Percentiles rank a stretch among this genome's conserved stretches.
These are phyloP conservation scores for Solanum infundibuliforme DNA, from an alignment of 257 asterid species.

Conservation along the genomic window DNA sequence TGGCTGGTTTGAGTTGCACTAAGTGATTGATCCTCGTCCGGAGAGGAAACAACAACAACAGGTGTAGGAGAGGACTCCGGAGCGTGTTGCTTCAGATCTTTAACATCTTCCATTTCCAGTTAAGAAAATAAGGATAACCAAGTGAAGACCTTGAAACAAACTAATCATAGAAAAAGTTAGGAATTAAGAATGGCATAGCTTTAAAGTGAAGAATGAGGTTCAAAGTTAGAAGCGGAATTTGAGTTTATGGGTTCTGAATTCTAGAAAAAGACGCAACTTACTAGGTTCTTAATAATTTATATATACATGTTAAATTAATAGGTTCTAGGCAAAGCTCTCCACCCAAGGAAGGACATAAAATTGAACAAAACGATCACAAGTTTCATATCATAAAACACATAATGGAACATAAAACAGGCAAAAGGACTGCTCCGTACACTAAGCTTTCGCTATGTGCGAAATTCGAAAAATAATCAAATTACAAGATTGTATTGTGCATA, in stretches of 20 bases:
- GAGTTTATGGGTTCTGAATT: neutral
- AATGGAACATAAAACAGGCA: neutral
- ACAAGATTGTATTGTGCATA: neutral
- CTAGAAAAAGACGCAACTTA: neutral
- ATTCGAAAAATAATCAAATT: neutral
- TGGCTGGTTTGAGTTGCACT: slow-evolving; percentile 12
- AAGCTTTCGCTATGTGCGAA: rapidly evolving
- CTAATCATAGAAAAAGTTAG: neutral
- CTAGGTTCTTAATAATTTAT: too few relatives aligned
- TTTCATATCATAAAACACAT: neutral
- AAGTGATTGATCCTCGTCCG: slow-evolving; percentile 24
- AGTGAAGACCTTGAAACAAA: neutral
- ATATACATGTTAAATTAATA: neutral
- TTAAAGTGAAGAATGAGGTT: neutral
- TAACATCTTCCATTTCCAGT: slow-evolving; percentile 50
- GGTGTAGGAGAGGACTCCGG: slow-evolving; percentile 32
- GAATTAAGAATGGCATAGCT: neutral
- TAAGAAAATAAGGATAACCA: neutral
- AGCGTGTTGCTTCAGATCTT: slow-evolving; percentile 16
- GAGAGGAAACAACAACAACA: slow-evolving; percentile 15
- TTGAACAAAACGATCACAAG: neutral
- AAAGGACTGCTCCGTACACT: neutral
- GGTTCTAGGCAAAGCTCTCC: neutral
- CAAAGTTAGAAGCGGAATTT: neutral
- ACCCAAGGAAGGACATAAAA: neutral